Evolutionary conservation across 257 asterid species (phyloP).

Genomic region (Solanum tarijense): DNA sequence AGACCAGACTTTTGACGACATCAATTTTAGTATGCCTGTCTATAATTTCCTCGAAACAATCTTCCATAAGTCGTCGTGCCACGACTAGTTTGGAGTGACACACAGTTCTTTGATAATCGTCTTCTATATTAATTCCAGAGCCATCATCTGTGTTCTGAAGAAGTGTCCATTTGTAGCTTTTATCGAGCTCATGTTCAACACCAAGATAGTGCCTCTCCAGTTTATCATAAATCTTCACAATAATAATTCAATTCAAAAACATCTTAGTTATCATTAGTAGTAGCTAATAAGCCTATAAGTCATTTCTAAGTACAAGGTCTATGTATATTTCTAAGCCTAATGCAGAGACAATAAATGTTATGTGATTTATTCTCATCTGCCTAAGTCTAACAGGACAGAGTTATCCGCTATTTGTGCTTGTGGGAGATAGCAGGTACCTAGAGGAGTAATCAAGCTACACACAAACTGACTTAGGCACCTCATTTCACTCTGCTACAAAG

Average conservation of each 20-base stretch:
- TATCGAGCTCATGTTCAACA: slow-evolving; percentile 18
- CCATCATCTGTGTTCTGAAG: slow-evolving; percentile 26
- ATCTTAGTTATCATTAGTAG: background rate
- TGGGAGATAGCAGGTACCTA: background rate
- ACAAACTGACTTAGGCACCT: background rate
- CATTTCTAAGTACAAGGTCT: background rate
- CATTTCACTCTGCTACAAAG: background rate
- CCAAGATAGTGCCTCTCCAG: slow-evolving; percentile 25
- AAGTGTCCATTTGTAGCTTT: slow-evolving; percentile 42
- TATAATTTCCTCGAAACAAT: slow-evolving; percentile 34
- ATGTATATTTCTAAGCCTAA: background rate
- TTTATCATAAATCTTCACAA: slow-evolving; percentile 19
- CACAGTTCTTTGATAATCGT: slow-evolving; percentile 22
- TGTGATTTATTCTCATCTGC: background rate
- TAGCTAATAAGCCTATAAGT: background rate
- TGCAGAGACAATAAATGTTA: background rate
- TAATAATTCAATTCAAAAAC: background rate
- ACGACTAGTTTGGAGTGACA: slow-evolving; percentile 51
- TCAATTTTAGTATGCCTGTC: slow-evolving; percentile 36
- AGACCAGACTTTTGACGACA: slow-evolving; percentile 34
- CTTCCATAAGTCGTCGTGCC: slow-evolving; percentile 43
- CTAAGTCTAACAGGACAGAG: background rate
- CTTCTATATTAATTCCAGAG: slow-evolving; percentile 9
- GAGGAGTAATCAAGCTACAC: background rate
- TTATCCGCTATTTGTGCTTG: background rate